Evolutionary conservation across 2,329 filamentous ascomycete genomes (phyloP), one percentile per base, ranked within the genome.

Genomic region (Coniochaeta ligniaria): DNA sequence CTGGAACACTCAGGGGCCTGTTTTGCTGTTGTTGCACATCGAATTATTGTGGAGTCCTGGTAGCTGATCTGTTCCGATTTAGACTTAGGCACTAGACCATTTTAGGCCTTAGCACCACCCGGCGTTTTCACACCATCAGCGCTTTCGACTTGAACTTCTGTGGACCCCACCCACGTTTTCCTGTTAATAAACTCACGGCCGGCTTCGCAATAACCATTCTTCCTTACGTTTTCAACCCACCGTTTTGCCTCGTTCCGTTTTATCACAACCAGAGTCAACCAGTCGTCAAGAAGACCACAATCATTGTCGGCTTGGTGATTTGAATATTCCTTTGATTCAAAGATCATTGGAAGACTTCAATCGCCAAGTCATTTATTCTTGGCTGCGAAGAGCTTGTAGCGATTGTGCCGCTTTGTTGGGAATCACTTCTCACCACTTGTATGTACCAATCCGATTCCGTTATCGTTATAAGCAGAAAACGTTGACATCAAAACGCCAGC

Each of bases 21-120:
- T 52, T 52, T 31, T 52, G 47, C 47, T 52, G 47, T 52, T 52
- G 26, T 57, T 57, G 31, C 54, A 38, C 54, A 57, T 14, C 20
- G 28, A 38, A 22, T 33, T 43, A 54, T 54, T 24, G 58, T 61
- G 22, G 56, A 47, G 50, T 58, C 45, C 26, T 59, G 56, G 24
- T 28, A 60, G 61, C 63, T 64, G 61, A 64, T 59, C 57, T 59
- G 59, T 64, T 62, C 60, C 41, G 26, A 59, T 22, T 59, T 61
- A 61, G 60, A 64, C 52, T 61, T 38, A 57, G 38, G 52, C 60
- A 33, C 60, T 62, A 61, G 50, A 36, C 59, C 54, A 20, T 31
- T 63, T 38, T 31, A 24, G 58, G 24, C 22, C 28, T 35, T 38
- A 41, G 38, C 26, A 47, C 45, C 58, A 52, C 31, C 6, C 24